Evolutionary conservation across 1,284 basidiomycete species (phyloP).

Genomic region (Moesziomyces sp.): DNA sequence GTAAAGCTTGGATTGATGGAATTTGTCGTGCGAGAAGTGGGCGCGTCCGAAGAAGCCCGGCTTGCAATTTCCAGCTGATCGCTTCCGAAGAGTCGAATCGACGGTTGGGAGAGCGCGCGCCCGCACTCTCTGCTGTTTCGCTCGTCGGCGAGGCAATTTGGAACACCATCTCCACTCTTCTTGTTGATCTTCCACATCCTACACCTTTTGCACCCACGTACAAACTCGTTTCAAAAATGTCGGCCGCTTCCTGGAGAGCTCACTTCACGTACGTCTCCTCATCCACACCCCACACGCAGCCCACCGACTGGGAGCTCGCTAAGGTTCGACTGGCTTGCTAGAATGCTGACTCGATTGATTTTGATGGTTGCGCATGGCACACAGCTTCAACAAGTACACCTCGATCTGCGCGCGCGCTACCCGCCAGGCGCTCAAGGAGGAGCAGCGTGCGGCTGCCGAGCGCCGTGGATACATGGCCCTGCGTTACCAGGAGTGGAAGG

Average conservation of each 20-base stretch:
- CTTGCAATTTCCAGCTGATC: no score
- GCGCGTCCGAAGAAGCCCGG: no score
- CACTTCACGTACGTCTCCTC: slow-evolving; percentile 61
- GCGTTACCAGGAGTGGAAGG: slow-evolving; percentile 69
- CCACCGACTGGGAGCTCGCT: no score
- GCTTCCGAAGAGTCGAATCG: no score
- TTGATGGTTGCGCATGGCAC: not conserved
- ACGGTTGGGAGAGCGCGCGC: no score
- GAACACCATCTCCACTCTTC: slow-evolving; percentile 2
- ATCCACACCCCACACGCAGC: not conserved
- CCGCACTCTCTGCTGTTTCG: no score
- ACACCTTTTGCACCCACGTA: slow-evolving; percentile 12
- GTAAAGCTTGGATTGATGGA: no score
- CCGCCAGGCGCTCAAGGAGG: slow-evolving; percentile 69
- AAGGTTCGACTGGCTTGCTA: not conserved
- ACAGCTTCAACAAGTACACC: slow-evolving; percentile 70
- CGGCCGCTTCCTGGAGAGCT: slow-evolving; percentile 63
- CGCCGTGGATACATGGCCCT: slow-evolving; percentile 68
- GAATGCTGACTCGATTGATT: not conserved
- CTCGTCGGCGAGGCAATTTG: no score
- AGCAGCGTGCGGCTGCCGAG: slow-evolving; percentile 68
- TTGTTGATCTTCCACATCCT: slow-evolving; percentile 6
- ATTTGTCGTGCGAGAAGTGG: no score
- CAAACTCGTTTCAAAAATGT: slow-evolving; percentile 39
- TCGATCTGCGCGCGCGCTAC: slow-evolving; percentile 68